Conservation (phyloP, 2,329 filamentous ascomycete species). For the Alternaria sp. region DNA sequence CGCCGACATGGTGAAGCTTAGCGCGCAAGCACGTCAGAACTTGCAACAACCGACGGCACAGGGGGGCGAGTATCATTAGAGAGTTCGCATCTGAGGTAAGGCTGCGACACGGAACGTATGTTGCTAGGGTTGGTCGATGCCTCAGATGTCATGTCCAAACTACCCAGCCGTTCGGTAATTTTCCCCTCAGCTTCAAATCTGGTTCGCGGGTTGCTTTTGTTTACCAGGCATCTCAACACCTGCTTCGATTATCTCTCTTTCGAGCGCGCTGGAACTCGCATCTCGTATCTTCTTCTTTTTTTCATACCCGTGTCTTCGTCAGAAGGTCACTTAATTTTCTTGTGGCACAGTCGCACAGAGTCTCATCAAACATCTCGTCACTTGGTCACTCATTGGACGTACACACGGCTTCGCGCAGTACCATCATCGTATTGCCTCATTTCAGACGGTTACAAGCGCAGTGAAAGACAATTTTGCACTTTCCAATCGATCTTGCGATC, state of each 20-base stretch:
- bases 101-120: constrained; percentile 7
- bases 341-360: constrained; percentile 4
- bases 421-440: constrained; percentile 5
- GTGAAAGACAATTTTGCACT: neutral
- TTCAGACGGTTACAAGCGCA: constrained; percentile 14
- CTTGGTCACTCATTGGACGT: constrained; percentile 8
- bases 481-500: constrained; percentile 1
- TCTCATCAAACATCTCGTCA: constrained; percentile 4
- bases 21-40: constrained; percentile 5
- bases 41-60: neutral
- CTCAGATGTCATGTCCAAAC: neutral
- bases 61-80: constrained; percentile 4
- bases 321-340: neutral
- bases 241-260: neutral
- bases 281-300: neutral
- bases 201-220: neutral
- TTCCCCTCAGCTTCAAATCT: neutral
- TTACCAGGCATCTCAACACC: neutral
- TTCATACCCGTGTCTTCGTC: neutral
- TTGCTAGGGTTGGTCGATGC: neutral
- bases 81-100: neutral
- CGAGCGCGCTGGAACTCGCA: neutral
- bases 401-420: constrained; percentile 5
- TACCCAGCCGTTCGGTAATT: neutral
- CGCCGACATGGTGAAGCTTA: constrained; percentile 7